phyloP scores from a whole-genome alignment of 352 stramenopile genomes.

The Phytophthora sojae region DNA sequence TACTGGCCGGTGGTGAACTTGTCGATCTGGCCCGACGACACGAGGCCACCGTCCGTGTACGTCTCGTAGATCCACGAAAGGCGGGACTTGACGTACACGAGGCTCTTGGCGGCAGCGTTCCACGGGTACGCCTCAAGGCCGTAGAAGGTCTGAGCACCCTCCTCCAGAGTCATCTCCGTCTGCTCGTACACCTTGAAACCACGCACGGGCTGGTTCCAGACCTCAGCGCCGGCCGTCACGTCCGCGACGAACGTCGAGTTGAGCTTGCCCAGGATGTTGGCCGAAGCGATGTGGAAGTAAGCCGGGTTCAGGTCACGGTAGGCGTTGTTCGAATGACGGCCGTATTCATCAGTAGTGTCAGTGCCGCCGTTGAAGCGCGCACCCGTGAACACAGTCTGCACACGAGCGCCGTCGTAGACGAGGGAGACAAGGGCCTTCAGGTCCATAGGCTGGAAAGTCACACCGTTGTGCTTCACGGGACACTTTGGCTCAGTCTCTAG shows the following conservation, averaged over 20 bases:
- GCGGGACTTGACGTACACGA: constrained; percentile 48
- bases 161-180: constrained; percentile 31
- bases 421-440: neutral
- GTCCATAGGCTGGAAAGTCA: neutral
- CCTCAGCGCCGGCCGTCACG: constrained; percentile 39
- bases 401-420: neutral
- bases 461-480: neutral
- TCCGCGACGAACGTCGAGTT: constrained; percentile 53
- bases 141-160: constrained; percentile 46
- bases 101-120: constrained; percentile 42
- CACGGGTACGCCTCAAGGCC: constrained; percentile 49
- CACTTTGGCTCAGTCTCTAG: neutral
- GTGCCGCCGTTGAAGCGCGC: neutral
- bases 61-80: constrained; percentile 54
- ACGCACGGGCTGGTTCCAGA: constrained; percentile 67
- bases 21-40: constrained; percentile 31
- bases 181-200: constrained; percentile 47
- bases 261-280: constrained; percentile 48
- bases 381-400: neutral
- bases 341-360: constrained; percentile 30
- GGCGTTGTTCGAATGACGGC: constrained; percentile 34
- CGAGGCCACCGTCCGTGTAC: constrained; percentile 39
- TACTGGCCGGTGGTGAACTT: constrained; percentile 33
- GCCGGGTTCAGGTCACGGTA: constrained; percentile 53
- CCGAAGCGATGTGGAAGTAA: constrained; percentile 46